Percentiles rank a stretch among this genome's conserved stretches.
Conservation (phyloP, 2,329 filamentous ascomycete genomes). For the Ophiosphaerella herpotricha region DNA sequence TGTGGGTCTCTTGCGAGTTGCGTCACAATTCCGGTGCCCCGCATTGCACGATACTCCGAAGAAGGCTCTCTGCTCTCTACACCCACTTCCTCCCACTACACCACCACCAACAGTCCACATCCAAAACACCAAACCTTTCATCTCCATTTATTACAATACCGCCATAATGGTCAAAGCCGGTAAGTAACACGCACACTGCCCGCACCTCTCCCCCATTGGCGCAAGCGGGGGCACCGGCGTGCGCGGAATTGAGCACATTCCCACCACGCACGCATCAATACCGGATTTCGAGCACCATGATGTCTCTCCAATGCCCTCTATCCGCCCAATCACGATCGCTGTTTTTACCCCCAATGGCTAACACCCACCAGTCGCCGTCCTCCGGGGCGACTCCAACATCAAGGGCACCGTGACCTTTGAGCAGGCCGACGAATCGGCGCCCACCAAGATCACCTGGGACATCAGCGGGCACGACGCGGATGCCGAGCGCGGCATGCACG, state of each 20-base stretch:
- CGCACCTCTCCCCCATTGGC: slow-evolving; percentile 24
- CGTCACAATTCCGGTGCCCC: slow-evolving; percentile 41
- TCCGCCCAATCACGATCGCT: too few species aligned
- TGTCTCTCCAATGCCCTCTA: slow-evolving; percentile 16
- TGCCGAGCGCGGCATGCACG: slow-evolving; percentile 96
- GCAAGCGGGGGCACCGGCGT: slow-evolving; percentile 47
- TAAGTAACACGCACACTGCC: slow-evolving; percentile 56
- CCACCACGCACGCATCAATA: slow-evolving; percentile 25
- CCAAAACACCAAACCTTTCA: slow-evolving; percentile 12
- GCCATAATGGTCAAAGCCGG: slow-evolving; percentile 98
- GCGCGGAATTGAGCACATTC: slow-evolving; percentile 66
- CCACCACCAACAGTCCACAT: background rate
- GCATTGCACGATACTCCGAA: slow-evolving; percentile 21
- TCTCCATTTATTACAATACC: slow-evolving; percentile 47
- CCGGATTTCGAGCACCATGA: slow-evolving; percentile 28
- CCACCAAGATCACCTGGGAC: slow-evolving; percentile 89
- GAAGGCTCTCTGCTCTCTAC: slow-evolving; percentile 18
- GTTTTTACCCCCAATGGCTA: background rate
- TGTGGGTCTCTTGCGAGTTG: slow-evolving; percentile 27
- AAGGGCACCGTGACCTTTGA: slow-evolving; percentile 93
- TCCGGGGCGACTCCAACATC: slow-evolving; percentile 98
- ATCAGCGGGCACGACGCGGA: slow-evolving; percentile 92
- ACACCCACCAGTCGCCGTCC: slow-evolving; percentile 74
- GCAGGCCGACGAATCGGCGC: slow-evolving; percentile 79
- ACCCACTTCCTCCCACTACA: slow-evolving; percentile 7